Conservation (phyloP, 225 moss, liverwort and hornwort species). For the Lunularia cruciata region DNA sequence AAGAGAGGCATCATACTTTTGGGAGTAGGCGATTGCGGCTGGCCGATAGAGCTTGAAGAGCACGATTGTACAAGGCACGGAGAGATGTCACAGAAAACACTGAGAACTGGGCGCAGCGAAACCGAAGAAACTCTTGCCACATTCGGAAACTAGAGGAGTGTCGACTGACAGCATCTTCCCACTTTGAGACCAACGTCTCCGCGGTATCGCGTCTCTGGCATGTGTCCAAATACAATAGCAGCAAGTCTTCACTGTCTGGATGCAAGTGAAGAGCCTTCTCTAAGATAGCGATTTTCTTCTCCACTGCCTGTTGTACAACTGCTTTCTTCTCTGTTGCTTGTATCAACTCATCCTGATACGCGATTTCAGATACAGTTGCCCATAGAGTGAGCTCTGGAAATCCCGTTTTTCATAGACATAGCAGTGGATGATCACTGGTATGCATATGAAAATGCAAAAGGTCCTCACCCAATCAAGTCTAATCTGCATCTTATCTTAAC, state of each 20-base stretch:
- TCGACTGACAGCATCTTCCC: slow-evolving; percentile 60
- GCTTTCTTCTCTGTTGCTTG: slow-evolving; percentile 70
- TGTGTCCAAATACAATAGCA: slow-evolving; percentile 71
- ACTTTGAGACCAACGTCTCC: slow-evolving; percentile 64
- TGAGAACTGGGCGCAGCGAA: slow-evolving; percentile 78
- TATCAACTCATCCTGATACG: slow-evolving; percentile 80
- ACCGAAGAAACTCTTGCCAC: slow-evolving; percentile 86
- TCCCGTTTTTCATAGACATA: no score
- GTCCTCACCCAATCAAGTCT: no score
- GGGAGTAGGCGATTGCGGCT: slow-evolving; percentile 62
- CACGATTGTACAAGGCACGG: slow-evolving; percentile 63
- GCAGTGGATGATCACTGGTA: no score
- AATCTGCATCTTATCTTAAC: no score
- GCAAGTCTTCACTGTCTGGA: slow-evolving; percentile 67
- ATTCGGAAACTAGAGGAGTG: slow-evolving; percentile 69
- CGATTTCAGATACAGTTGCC: no score
- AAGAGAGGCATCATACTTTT: slow-evolving; percentile 26
- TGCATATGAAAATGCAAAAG: no score
- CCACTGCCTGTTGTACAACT: slow-evolving; percentile 75
- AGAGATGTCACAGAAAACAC: slow-evolving; percentile 75
- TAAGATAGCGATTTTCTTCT: slow-evolving; percentile 76
- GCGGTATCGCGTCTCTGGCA: slow-evolving; percentile 79
- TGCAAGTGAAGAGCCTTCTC: slow-evolving; percentile 80
- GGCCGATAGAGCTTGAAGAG: slow-evolving; percentile 69
- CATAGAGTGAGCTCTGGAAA: no score